A percentile compares a stretch with the other conserved stretches of the same genome.
Evolutionary conservation across 495 filamentous ascomycete species (phyloP).

Genomic region (Talaromyces stipitatus): DNA sequence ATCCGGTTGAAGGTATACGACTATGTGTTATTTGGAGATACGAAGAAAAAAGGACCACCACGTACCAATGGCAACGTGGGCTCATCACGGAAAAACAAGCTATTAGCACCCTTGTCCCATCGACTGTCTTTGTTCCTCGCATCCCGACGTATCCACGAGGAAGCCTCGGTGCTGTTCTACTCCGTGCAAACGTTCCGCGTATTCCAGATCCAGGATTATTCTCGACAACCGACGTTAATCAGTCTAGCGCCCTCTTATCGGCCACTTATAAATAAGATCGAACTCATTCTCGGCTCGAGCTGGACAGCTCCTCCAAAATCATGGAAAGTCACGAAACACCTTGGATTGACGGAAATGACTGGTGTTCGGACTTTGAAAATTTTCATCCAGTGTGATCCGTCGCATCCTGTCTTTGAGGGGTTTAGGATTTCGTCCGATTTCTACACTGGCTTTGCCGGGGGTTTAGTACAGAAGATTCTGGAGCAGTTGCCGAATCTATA

Average conservation of each 20-base stretch:
- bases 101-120: conserved; percentile 35
- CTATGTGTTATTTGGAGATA: conserved; percentile 47
- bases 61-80: conserved; percentile 49
- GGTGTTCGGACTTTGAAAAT: conserved; percentile 58
- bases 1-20: conserved; percentile 65
- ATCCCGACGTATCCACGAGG: conserved; percentile 57
- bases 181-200: conserved; percentile 67
- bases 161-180: conserved; percentile 71
- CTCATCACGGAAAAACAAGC: conserved; percentile 61
- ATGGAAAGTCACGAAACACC: conserved; percentile 59
- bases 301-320: conserved; percentile 67
- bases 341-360: conserved; percentile 59
- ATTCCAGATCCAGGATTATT: conserved; percentile 65
- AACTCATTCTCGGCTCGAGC: conserved; percentile 73
- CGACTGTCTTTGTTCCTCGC: conserved; percentile 56
- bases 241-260: conserved; percentile 53
- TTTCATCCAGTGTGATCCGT: conserved; percentile 74
- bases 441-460: conserved; percentile 64
- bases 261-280: conserved; percentile 55
- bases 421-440: conserved; percentile 62
- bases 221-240: conserved; percentile 47
- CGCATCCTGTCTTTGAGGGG: conserved; percentile 61
- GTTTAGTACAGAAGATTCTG: conserved; percentile 52
- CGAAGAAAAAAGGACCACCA: conserved; percentile 13
- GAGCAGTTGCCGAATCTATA: conserved; percentile 49